Percentiles rank a stretch among this genome's conserved stretches.
Conservation (phyloP, 257 asterid genomes). For the Plantago elongata region DNA sequence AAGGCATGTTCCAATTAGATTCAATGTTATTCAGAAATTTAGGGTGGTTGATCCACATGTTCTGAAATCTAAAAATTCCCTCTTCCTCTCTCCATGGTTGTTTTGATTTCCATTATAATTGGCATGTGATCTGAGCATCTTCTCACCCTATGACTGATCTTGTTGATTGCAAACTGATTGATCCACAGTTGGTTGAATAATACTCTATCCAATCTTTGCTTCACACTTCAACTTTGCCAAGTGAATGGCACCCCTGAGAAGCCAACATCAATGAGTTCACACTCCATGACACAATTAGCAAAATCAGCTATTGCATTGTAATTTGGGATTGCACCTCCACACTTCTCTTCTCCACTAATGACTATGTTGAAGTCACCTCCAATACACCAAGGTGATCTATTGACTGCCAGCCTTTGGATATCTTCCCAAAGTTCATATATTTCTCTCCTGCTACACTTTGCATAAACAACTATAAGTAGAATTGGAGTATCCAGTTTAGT, state of each 20-base stretch:
- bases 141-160: too few relatives aligned
- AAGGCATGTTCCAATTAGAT: neutral
- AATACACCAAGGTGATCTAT: too few relatives aligned
- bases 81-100: neutral
- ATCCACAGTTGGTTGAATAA: neutral
- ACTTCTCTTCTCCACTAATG: neutral
- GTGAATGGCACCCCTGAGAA: neutral
- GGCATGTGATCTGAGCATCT: neutral
- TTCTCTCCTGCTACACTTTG: too few relatives aligned
- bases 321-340: neutral
- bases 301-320: neutral
- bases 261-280: neutral
- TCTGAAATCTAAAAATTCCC: neutral
- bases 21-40: neutral
- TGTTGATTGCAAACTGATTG: neutral
- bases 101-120: neutral
- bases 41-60: neutral
- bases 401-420: too few relatives aligned
- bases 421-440: too few relatives aligned
- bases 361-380: too few relatives aligned
- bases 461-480: too few relatives aligned
- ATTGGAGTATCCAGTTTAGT: too few relatives aligned
- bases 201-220: neutral
- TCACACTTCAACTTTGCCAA: neutral
- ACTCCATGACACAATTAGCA: neutral